phyloP scores from a whole-genome alignment of 768 basidiomycete genomes.

The Collybiopsis confluens region DNA sequence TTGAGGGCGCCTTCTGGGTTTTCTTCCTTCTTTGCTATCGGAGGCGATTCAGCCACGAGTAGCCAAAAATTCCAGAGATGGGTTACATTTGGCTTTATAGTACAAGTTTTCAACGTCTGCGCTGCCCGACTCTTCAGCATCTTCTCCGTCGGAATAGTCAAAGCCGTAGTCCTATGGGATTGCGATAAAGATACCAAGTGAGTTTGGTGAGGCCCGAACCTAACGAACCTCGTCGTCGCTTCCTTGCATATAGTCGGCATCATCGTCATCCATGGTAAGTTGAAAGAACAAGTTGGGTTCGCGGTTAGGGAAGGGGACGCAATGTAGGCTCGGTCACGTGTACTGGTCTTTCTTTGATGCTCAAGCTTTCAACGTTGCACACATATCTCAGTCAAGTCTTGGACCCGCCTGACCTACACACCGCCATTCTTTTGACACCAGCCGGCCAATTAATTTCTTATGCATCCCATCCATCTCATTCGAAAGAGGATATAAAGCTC shows the following conservation, averaged over 20 bases:
- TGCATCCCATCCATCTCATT: constrained; percentile 47
- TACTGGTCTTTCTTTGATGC: constrained; percentile 42
- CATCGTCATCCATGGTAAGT: constrained; percentile 79
- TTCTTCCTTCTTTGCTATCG: constrained; percentile 89
- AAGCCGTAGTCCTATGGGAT: constrained; percentile 92
- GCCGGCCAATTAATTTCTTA: constrained; percentile 72
- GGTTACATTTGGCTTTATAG: constrained; percentile 93
- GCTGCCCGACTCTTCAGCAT: constrained; percentile 72
- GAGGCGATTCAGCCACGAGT: constrained; percentile 7
- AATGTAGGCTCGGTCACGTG: not conserved
- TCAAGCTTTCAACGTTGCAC: constrained; percentile 66
- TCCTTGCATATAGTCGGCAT: constrained; percentile 92
- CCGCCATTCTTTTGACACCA: constrained; percentile 66
- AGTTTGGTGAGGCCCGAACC: constrained; percentile 9
- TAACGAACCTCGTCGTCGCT: constrained; percentile 73
- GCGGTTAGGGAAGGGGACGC: not conserved
- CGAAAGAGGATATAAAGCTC: constrained; percentile 73
- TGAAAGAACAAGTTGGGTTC: not conserved
- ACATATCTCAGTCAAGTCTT: constrained; percentile 61
- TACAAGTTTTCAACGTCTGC: constrained; percentile 98
- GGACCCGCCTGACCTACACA: constrained; percentile 58
- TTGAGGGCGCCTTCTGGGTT: constrained; percentile 87
- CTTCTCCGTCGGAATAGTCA: constrained; percentile 91
- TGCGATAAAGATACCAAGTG: not conserved
- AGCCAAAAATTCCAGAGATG: constrained; percentile 8